phyloP scores from a whole-genome alignment of 1,284 basidiomycete species.

The Ceratobasidium sp. region DNA sequence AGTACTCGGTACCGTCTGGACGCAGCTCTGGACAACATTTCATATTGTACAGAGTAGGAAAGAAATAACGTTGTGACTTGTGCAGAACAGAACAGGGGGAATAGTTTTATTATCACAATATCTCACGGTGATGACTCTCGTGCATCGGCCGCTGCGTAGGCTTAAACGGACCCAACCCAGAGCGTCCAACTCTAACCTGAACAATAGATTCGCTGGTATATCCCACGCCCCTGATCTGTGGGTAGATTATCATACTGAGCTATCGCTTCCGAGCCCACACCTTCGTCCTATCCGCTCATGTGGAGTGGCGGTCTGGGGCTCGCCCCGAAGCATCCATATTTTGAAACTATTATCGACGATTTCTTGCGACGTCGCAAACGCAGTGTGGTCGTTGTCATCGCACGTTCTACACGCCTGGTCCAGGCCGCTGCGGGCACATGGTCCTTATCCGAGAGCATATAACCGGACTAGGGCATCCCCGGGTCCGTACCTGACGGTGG shows the following conservation, averaged over 20 bases:
- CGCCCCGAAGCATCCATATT: neutral
- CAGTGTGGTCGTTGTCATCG: neutral
- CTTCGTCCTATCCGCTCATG: neutral
- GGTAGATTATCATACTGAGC: neutral
- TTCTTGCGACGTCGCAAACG: neutral
- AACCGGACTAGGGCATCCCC: neutral
- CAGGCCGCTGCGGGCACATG: neutral
- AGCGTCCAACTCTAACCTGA: neutral
- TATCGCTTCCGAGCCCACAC: neutral
- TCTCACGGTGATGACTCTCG: too few relatives aligned
- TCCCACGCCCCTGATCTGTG: neutral
- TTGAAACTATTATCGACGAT: constrained; percentile 4
- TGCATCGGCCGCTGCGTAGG: too few relatives aligned
- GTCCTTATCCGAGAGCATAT: neutral
- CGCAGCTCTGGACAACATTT: too few relatives aligned
- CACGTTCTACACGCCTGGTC: neutral
- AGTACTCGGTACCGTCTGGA: too few relatives aligned
- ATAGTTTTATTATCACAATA: too few relatives aligned
- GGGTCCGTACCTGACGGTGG: constrained; percentile 7
- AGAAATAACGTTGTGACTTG: too few relatives aligned
- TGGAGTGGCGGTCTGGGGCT: neutral
- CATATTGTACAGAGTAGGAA: too few relatives aligned
- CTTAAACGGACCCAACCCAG: too few relatives aligned
- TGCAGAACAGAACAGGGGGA: too few relatives aligned
- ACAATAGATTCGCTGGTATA: neutral